A percentile compares a stretch with the other conserved stretches of the same genome.
Evolutionary conservation across 2,329 filamentous ascomycete genomes (phyloP).

Genomic region (Madurella fahalii): DNA sequence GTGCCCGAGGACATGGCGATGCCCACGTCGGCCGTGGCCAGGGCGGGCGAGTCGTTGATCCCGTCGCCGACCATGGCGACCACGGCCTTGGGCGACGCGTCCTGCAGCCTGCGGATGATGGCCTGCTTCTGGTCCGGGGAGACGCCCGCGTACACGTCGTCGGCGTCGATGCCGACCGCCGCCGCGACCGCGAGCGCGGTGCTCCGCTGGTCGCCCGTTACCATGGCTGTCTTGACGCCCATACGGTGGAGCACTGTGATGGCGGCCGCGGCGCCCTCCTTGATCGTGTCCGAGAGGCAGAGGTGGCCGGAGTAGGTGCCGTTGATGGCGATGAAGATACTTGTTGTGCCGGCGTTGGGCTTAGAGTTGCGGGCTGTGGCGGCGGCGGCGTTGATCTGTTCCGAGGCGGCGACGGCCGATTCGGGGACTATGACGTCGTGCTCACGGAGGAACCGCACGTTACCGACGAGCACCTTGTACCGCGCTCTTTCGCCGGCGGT

Average conservation of each 20-base stretch:
- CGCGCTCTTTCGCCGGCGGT: slow-evolving; percentile 62
- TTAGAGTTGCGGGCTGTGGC: slow-evolving; percentile 33
- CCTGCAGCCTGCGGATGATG: slow-evolving; percentile 75
- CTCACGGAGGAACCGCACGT: slow-evolving; percentile 69
- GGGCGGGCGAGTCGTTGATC: slow-evolving; percentile 95
- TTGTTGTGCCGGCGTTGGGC: slow-evolving; percentile 68
- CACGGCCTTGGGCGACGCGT: slow-evolving; percentile 48
- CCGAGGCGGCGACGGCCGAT: slow-evolving; percentile 59
- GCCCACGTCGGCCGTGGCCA: slow-evolving; percentile 87
- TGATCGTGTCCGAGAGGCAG: slow-evolving; percentile 84
- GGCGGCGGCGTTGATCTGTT: slow-evolving; percentile 48
- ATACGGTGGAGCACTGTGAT: slow-evolving; percentile 79
- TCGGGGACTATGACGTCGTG: slow-evolving; percentile 64
- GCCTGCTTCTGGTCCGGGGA: slow-evolving; percentile 87
- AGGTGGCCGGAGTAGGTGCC: slow-evolving; percentile 75
- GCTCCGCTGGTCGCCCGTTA: slow-evolving; percentile 85
- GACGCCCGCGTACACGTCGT: slow-evolving; percentile 80
- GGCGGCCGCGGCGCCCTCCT: slow-evolving; percentile 75
- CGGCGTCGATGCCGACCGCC: slow-evolving; percentile 71
- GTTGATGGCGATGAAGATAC: slow-evolving; percentile 88
- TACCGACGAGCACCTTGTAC: slow-evolving; percentile 81
- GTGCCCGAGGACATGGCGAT: slow-evolving; percentile 91
- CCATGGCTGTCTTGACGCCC: slow-evolving; percentile 82
- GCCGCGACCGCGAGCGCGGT: slow-evolving; percentile 81
- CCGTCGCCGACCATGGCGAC: slow-evolving; percentile 98